These are phyloP conservation scores for Coemansia erecta DNA, from an alignment of 192 early-diverging fungal genomes.

Conservation along the genomic window DNA sequence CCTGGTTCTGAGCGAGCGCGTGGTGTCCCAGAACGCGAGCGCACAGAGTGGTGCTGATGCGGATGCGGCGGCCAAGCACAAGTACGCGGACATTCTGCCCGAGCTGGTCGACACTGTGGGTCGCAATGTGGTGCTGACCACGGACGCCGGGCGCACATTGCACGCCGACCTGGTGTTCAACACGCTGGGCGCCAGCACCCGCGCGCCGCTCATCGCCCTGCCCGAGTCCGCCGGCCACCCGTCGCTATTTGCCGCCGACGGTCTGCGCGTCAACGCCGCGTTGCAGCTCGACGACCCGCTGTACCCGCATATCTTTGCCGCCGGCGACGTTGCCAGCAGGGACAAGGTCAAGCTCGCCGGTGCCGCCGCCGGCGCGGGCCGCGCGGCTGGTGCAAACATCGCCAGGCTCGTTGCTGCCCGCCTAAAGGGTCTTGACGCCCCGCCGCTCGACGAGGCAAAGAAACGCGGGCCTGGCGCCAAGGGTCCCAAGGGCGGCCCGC, in stretches of 20 bases:
- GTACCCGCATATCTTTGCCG: constrained; percentile 70
- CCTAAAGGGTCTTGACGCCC: neutral
- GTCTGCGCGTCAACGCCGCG: constrained; percentile 54
- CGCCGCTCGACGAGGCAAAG: neutral
- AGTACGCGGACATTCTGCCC: constrained; percentile 38
- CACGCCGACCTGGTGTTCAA: constrained; percentile 42
- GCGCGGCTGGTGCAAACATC: constrained; percentile 30
- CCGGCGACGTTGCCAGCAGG: constrained; percentile 65
- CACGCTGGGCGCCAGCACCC: constrained; percentile 31
- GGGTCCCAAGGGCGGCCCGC: neutral
- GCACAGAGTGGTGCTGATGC: neutral
- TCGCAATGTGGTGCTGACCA: constrained; percentile 34
- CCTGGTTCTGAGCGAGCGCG: constrained; percentile 54
- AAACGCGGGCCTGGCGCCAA: neutral
- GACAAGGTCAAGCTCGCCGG: constrained; percentile 40
- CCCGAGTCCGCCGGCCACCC: constrained; percentile 27
- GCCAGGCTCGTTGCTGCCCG: constrained; percentile 25
- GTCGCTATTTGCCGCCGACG: constrained; percentile 25
- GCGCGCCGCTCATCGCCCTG: constrained; percentile 32
- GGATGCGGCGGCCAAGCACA: neutral
- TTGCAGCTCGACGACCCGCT: constrained; percentile 66
- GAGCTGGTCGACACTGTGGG: constrained; percentile 49
- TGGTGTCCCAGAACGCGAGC: constrained; percentile 28
- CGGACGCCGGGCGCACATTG: constrained; percentile 18
- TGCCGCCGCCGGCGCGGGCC: constrained; percentile 25